Evolutionary conservation across 306 rosid species (phyloP).

Genomic region (Cicer arietinum): DNA sequence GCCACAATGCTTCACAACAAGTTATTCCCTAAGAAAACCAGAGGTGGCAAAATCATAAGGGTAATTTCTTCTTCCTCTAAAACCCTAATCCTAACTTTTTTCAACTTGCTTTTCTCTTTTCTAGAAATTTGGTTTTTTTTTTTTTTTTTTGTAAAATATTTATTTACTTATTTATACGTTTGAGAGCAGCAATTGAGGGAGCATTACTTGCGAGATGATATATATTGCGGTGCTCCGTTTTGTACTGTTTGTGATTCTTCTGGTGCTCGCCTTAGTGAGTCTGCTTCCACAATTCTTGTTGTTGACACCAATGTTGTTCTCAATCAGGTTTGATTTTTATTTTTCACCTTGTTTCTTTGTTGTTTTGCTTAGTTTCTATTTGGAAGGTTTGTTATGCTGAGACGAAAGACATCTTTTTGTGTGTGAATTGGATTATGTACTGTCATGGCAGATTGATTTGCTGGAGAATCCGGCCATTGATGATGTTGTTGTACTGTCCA

Average conservation of each 20-base stretch:
- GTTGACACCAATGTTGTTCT: slow-evolving; percentile 94
- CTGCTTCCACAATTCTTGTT: slow-evolving; percentile 74
- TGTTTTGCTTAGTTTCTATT: background rate
- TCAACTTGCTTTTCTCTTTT: background rate
- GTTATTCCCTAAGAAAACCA: slow-evolving; percentile 81
- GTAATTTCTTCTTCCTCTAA: slow-evolving; percentile 40
- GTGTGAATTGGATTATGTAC: background rate
- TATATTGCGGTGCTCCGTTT: slow-evolving; percentile 79
- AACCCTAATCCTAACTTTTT: slow-evolving; percentile 40
- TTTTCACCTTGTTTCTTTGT: background rate
- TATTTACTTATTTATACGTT: background rate
- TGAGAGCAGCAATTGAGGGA: slow-evolving; percentile 78
- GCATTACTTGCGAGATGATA: slow-evolving; percentile 90
- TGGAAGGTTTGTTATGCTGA: background rate
- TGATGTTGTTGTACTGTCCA: slow-evolving; percentile 79
- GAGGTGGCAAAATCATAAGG: slow-evolving; percentile 81
- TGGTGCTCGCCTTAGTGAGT: slow-evolving; percentile 64
- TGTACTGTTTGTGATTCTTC: slow-evolving; percentile 70
- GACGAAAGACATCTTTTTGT: background rate
- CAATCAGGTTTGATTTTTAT: slow-evolving; percentile 56
- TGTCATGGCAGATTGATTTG: slow-evolving; percentile 80
- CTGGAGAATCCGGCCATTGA: slow-evolving; percentile 88
- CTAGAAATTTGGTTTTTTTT: background rate
- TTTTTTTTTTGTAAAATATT: background rate
- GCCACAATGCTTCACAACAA: slow-evolving; percentile 79